Conservation (phyloP, 805 yeast genomes). For the Yamadazyma phyllophila region DNA sequence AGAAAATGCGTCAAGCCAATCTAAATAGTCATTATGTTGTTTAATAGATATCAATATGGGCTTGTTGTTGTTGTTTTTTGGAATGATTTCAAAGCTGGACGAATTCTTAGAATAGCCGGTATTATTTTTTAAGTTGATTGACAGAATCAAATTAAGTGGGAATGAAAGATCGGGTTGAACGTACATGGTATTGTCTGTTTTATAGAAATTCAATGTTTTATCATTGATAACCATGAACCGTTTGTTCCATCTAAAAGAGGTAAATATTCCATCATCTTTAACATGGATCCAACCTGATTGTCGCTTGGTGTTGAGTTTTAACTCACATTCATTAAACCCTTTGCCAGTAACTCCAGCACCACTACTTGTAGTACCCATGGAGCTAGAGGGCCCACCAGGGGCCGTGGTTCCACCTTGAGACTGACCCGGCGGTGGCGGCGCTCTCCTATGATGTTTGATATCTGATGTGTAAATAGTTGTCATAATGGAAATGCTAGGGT, state of each 20-base stretch:
- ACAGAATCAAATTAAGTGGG: conserved; percentile 37
- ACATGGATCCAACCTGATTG: conserved; percentile 84
- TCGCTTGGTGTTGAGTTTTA: conserved; percentile 25
- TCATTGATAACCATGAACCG: conserved; percentile 78
- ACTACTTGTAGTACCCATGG: not conserved
- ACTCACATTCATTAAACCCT: not conserved
- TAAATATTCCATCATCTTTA: conserved; percentile 83
- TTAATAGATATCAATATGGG: conserved; percentile 75
- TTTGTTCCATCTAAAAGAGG: conserved; percentile 90
- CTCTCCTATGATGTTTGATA: conserved; percentile 40
- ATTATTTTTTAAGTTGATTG: conserved; percentile 59
- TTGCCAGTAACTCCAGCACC: not conserved
- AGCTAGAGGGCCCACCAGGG: not conserved
- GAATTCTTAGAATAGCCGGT: conserved; percentile 35
- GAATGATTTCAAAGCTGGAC: conserved; percentile 76
- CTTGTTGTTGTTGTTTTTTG: conserved; percentile 48
- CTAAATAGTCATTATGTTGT: conserved; percentile 73
- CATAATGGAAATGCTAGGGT: conserved; percentile 19
- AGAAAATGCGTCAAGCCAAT: conserved; percentile 88
- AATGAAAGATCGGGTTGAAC: conserved; percentile 41
- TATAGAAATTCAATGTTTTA: conserved; percentile 70
- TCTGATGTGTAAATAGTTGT: conserved; percentile 41
- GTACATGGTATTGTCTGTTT: conserved; percentile 51
- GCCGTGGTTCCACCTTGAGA: too few species aligned
- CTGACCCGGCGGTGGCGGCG: conserved; percentile 42